Evolutionary conservation across 2,329 filamentous ascomycete species (phyloP).

Genomic region (Fusarium sp.): DNA sequence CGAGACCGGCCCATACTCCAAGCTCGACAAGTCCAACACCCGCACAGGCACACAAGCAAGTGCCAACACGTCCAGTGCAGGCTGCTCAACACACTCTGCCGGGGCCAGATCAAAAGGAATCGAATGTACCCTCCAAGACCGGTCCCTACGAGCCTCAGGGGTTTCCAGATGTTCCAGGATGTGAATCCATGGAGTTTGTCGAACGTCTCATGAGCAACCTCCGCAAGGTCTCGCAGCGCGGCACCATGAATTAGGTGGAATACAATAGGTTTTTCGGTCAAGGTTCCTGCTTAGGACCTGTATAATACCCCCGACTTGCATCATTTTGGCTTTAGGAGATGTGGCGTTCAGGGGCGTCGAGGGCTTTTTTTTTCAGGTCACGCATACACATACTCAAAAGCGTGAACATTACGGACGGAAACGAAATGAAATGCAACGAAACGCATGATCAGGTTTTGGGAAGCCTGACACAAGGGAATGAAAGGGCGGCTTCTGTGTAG

Average conservation of each 20-base stretch:
- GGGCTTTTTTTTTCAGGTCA: background rate
- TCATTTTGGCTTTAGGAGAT: slow-evolving; percentile 12
- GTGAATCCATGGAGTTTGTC: slow-evolving; percentile 60
- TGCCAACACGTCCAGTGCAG: background rate
- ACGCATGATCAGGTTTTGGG: slow-evolving; percentile 8
- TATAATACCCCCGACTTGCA: slow-evolving; percentile 20
- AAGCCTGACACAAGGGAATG: slow-evolving; percentile 1
- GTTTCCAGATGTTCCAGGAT: slow-evolving; percentile 55
- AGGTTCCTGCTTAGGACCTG: background rate
- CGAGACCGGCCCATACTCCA: background rate
- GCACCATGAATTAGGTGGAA: slow-evolving; percentile 4
- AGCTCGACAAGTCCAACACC: background rate
- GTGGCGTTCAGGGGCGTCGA: slow-evolving; percentile 22
- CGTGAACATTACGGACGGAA: background rate
- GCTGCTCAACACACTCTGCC: background rate
- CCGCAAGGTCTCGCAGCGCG: slow-evolving; percentile 50
- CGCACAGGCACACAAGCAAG: background rate
- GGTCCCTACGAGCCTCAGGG: slow-evolving; percentile 39
- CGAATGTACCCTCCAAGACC: background rate
- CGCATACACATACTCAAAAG: slow-evolving; percentile 11
- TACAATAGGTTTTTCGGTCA: background rate
- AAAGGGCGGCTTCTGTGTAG: slow-evolving; percentile 21
- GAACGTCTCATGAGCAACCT: slow-evolving; percentile 65
- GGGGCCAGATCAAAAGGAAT: background rate
- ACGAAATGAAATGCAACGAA: slow-evolving; percentile 9